Evolutionary conservation across 2,329 filamentous ascomycete species (phyloP).

Genomic region (Colletotrichum caudatum): DNA sequence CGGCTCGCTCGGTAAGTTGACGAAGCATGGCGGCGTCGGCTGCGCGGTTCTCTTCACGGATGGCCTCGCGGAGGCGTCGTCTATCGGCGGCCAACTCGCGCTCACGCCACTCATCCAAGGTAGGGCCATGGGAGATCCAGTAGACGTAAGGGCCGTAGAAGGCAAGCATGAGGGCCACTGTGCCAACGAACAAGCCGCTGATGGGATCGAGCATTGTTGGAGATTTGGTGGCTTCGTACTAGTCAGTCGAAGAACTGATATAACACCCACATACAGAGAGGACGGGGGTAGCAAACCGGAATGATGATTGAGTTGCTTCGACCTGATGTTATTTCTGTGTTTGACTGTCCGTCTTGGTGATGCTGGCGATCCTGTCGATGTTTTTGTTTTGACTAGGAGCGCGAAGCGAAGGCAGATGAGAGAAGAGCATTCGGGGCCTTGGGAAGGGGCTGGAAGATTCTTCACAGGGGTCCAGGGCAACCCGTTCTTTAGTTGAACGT

Average conservation of each 20-base stretch:
- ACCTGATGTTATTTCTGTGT: not conserved
- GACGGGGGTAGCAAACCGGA: not conserved
- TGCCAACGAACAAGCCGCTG: not conserved
- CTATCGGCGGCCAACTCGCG: conserved; percentile 1
- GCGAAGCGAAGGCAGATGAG: not conserved
- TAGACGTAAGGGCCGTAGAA: not conserved
- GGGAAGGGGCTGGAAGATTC: not conserved
- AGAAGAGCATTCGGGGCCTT: not conserved
- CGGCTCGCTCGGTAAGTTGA: not conserved
- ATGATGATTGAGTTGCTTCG: not conserved
- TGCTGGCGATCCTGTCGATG: not conserved
- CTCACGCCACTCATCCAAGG: not conserved
- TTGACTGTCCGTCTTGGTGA: not conserved
- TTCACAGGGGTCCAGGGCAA: not conserved
- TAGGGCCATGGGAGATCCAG: not conserved
- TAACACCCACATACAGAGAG: no score
- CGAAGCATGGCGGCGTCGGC: not conserved
- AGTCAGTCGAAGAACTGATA: not conserved
- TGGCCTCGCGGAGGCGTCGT: not conserved
- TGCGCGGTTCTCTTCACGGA: not conserved
- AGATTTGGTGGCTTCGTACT: not conserved
- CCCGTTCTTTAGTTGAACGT: not conserved
- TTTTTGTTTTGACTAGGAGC: not conserved
- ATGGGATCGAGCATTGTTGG: not conserved
- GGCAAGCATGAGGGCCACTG: not conserved